These are phyloP conservation scores for Dryas alaskensis DNA, from an alignment of 306 rosid species.

Conservation along the genomic window DNA sequence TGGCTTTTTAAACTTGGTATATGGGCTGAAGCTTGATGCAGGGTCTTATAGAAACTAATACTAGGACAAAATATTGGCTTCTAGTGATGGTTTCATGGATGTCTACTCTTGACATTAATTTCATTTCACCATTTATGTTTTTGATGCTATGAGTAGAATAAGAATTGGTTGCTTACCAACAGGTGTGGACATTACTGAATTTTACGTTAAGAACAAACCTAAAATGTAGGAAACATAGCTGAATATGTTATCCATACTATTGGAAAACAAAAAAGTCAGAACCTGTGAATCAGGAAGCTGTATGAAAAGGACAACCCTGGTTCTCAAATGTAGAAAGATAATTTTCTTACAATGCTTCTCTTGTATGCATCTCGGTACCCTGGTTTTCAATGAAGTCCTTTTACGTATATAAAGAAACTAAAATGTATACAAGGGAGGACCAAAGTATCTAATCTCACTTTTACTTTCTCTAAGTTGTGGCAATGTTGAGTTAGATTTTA, in stretches of 20 bases:
- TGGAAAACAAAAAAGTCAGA: neutral
- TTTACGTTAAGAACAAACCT: neutral
- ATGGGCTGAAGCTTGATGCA: slow-evolving; percentile 1
- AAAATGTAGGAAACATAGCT: neutral
- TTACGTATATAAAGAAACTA: neutral
- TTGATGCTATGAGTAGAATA: neutral
- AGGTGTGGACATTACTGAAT: neutral
- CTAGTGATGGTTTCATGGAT: neutral
- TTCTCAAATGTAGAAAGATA: neutral
- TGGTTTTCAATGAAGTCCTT: neutral
- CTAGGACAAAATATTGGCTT: neutral
- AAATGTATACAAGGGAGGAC: neutral
- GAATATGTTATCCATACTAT: neutral
- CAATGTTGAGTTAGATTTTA: neutral
- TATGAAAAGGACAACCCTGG: neutral
- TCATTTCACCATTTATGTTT: neutral
- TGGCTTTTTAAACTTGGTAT: neutral
- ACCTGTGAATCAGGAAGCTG: neutral
- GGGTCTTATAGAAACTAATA: neutral
- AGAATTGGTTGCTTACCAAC: neutral
- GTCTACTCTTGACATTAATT: neutral
- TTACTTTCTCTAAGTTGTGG: neutral
- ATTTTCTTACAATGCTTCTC: neutral
- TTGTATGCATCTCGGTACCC: neutral
- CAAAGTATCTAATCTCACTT: neutral